phyloP scores from a whole-genome alignment of 164 flowering plant species.

The Amborella trichopoda region DNA sequence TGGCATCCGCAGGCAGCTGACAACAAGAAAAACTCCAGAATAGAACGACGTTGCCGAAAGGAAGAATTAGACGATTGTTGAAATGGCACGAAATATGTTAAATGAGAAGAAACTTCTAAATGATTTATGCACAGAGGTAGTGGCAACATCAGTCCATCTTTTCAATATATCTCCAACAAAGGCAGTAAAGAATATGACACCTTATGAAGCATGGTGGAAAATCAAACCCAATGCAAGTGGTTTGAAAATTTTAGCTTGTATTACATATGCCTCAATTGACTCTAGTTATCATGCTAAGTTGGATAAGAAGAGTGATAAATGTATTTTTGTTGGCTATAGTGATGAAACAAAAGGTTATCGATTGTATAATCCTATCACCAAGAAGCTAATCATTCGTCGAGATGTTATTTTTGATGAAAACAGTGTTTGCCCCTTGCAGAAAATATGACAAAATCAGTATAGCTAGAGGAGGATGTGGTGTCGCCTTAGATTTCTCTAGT shows the following conservation, averaged over 20 bases:
- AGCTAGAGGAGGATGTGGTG: too few relatives aligned
- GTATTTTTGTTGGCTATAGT: constrained; percentile 8
- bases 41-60: neutral
- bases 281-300: neutral
- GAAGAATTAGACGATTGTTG: neutral
- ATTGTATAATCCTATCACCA: too few relatives aligned
- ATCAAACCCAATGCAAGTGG: constrained; percentile 1
- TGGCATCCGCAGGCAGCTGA: constrained; percentile 3
- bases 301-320: constrained; percentile 5
- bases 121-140: constrained; percentile 1
- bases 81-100: neutral
- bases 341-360: constrained; percentile 2
- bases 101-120: neutral
- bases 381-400: neutral
- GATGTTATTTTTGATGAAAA: neutral
- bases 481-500: too few relatives aligned
- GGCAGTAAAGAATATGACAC: neutral
- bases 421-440: neutral
- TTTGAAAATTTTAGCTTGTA: constrained; percentile 2
- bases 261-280: constrained; percentile 1
- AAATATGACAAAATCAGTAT: too few relatives aligned
- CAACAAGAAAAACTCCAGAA: neutral
- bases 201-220: constrained; percentile 8
- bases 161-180: constrained; percentile 7
- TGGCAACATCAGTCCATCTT: neutral